Evolutionary conservation across 306 rosid genomes (phyloP).

Genomic region (Quercus variabilis): DNA sequence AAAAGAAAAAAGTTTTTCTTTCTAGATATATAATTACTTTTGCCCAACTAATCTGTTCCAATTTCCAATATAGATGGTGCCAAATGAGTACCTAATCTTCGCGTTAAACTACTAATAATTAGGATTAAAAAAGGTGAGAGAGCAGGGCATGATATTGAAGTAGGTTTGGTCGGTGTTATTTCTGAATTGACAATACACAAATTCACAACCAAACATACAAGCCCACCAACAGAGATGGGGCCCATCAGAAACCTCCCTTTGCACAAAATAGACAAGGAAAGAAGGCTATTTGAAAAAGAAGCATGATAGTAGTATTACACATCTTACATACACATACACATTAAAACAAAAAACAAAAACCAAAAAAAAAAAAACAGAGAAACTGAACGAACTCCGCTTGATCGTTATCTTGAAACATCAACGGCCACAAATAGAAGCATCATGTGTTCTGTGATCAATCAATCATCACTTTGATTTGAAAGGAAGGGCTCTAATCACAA

Average conservation of each 20-base stretch:
- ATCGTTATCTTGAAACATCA: background rate
- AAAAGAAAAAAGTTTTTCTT: too few relatives aligned
- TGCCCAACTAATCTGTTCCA: too few relatives aligned
- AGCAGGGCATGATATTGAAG: background rate
- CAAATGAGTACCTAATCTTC: too few relatives aligned
- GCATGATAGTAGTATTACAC: slow-evolving; percentile 1
- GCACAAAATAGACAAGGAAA: background rate
- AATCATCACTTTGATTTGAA: slow-evolving; percentile 39
- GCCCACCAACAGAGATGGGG: slow-evolving; percentile 14
- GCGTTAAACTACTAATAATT: too few relatives aligned
- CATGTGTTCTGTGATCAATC: too few relatives aligned
- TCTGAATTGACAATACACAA: slow-evolving; percentile 17
- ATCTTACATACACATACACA: slow-evolving; percentile 4
- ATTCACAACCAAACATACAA: slow-evolving; percentile 14
- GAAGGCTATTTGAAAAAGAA: background rate
- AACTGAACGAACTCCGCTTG: background rate
- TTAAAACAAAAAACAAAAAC: background rate
- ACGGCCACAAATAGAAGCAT: background rate
- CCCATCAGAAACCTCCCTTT: background rate
- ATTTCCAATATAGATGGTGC: too few relatives aligned
- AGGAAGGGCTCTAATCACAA: slow-evolving; percentile 61
- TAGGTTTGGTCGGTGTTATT: slow-evolving; percentile 9
- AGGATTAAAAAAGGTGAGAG: too few relatives aligned
- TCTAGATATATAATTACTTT: too few relatives aligned
- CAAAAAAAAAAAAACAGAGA: background rate